Evolutionary conservation across 2,329 filamentous ascomycete genomes (phyloP).

Genomic region (Sporothrix globosa): DNA sequence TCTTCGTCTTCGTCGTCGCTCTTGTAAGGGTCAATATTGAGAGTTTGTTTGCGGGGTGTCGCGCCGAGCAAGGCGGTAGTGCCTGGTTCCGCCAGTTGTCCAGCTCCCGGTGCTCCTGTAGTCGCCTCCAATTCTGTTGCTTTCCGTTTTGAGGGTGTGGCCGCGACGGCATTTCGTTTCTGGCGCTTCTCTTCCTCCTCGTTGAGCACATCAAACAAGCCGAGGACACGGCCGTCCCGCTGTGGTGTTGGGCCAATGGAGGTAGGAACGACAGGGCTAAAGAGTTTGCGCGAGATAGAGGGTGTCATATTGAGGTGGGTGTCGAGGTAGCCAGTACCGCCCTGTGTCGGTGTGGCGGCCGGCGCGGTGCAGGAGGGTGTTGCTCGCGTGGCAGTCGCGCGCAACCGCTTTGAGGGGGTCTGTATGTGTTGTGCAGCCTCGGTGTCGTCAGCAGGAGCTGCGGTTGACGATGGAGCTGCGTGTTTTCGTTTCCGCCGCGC

Average conservation of each 20-base stretch:
- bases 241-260: constrained; percentile 79
- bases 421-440: constrained; percentile 42
- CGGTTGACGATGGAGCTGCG: constrained; percentile 30
- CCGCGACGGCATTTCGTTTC: constrained; percentile 9
- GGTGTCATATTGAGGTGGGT: constrained; percentile 51
- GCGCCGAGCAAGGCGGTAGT: constrained; percentile 35
- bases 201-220: constrained; percentile 72
- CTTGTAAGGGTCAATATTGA: constrained; percentile 25
- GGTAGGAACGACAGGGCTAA: constrained; percentile 61
- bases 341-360: constrained; percentile 10
- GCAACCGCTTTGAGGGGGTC: constrained; percentile 48
- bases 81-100: constrained; percentile 32
- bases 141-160: constrained; percentile 52
- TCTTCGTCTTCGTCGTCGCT: constrained; percentile 36
- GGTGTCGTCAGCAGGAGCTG: constrained; percentile 39
- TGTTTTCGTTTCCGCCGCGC: constrained; percentile 48
- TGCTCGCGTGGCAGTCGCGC: constrained; percentile 6
- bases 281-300: constrained; percentile 60
- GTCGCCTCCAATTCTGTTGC: constrained; percentile 42
- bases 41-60: constrained; percentile 54
- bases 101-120: constrained; percentile 31
- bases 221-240: constrained; percentile 74
- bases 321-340: constrained; percentile 39
- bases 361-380: constrained; percentile 40
- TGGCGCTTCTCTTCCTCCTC: constrained; percentile 50